Evolutionary conservation across 495 filamentous ascomycete species (phyloP), one percentile per base, ranked within the genome.

Genomic region (Trichoderma asperelloides): DNA sequence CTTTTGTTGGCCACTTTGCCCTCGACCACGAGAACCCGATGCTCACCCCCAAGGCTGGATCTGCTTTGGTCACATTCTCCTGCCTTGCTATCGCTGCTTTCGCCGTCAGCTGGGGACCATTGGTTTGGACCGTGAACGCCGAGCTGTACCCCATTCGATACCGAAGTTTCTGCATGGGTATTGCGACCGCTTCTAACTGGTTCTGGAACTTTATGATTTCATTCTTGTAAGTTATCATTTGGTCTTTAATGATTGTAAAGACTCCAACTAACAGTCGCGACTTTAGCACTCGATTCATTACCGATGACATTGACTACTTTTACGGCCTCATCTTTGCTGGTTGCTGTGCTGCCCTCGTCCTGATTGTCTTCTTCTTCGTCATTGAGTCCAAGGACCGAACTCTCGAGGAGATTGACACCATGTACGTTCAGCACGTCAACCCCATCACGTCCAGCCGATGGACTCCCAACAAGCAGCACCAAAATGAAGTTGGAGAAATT

Each of bases 301-400:
- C 85, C 67, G 79, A 81, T 69, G 75, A 82, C 12, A 96, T 96
- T 70, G 83, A 88, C 74, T 96, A 90, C 75, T 82, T 82, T 65
- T 96, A 95, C 76, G 92, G 92, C 16, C 88, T 93, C 74, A 86
- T 96, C 67, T 96, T 96, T 74, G 91, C 88, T 1, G 86, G 79
- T 2, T 93, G 88, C 81, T 88, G 84, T 71, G 82, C 87, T 66
- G 80, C 80, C 11, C 87, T 86, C n/a, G 82, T 87, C 21, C 69
- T 88, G n/a, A 80, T 93, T 65, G 88, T 93, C 62, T 96, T 89
- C 79, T 91, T 96, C 82, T 96, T 85, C 72, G 66, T 85, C 27
- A 81, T 85, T 18, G 82, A 84, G 75, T 82, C 80, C 71, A 85
- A 85, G 73, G 84, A 84, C 68, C 78, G 84, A 18, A 76, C 72